A percentile compares a stretch with the other conserved stretches of the same genome.
phyloP scores from a whole-genome alignment of 75 land plant species.

The Cunninghamia lanceolata region DNA sequence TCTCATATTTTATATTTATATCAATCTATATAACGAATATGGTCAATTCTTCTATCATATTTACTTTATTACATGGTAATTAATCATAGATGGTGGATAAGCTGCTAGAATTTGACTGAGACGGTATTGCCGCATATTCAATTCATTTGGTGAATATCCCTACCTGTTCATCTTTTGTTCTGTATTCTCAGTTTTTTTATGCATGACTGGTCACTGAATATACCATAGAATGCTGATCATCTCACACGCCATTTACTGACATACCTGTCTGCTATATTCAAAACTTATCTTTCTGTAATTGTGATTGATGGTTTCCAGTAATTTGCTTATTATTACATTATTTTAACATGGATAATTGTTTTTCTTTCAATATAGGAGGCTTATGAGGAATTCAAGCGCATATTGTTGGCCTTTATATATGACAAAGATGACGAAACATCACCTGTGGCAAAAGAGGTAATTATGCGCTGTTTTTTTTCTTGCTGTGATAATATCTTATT shows the following conservation, averaged over 20 bases:
- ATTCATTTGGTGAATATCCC: neutral
- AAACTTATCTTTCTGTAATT: neutral
- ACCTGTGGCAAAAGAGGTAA: slow-evolving; percentile 91
- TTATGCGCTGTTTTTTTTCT: neutral
- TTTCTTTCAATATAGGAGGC: slow-evolving; percentile 72
- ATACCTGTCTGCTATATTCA: neutral
- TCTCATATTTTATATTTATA: too few species aligned
- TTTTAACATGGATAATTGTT: neutral
- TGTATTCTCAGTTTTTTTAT: neutral
- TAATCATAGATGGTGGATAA: neutral
- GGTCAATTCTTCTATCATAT: too few species aligned
- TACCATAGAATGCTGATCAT: neutral
- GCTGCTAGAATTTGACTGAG: neutral
- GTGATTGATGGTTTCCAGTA: neutral
- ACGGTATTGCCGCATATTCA: neutral
- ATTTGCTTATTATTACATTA: neutral
- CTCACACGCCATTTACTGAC: neutral
- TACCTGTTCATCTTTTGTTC: neutral
- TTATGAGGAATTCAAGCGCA: slow-evolving; percentile 98
- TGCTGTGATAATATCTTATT: neutral
- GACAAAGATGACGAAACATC: slow-evolving; percentile 86
- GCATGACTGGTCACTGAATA: neutral
- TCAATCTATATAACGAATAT: too few species aligned
- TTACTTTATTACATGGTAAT: neutral
- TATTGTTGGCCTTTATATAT: slow-evolving; percentile 85